These are phyloP conservation scores for Trichoderma virens DNA, from an alignment of 495 filamentous ascomycete genomes.

Conservation along the genomic window DNA sequence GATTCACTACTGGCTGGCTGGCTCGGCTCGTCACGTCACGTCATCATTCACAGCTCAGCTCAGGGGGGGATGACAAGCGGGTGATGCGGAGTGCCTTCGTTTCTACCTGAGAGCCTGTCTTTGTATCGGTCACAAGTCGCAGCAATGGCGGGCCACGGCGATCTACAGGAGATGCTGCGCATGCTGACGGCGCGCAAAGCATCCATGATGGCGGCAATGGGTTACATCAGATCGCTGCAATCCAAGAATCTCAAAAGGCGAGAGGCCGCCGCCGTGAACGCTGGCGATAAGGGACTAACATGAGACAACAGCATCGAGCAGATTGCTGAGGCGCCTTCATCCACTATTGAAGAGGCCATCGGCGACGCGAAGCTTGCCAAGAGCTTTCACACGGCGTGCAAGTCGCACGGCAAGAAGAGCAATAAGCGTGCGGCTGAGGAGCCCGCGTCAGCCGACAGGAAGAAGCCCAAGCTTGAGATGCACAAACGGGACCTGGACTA, in stretches of 20 bases:
- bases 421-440: constrained; percentile 28
- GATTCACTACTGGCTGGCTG: background rate
- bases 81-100: too few species aligned
- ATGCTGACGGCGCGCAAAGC: constrained; percentile 68
- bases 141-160: constrained; percentile 15
- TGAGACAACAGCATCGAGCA: constrained; percentile 40
- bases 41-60: background rate
- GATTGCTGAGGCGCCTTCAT: constrained; percentile 52
- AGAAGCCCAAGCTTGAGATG: constrained; percentile 30
- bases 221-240: constrained; percentile 60
- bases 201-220: constrained; percentile 61
- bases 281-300: constrained; percentile 12
- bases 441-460: constrained; percentile 8
- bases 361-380: constrained; percentile 64
- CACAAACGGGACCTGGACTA: constrained; percentile 28
- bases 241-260: constrained; percentile 51
- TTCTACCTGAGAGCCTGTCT: too few species aligned
- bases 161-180: constrained; percentile 65
- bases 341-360: constrained; percentile 51
- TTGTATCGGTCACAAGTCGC: background rate
- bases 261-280: background rate
- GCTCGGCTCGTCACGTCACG: background rate
- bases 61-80: too few species aligned
- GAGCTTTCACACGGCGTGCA: constrained; percentile 57
- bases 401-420: constrained; percentile 48